These are phyloP conservation scores for Penicillium macrosclerotiorum DNA, from an alignment of 495 filamentous ascomycete species.

Conservation along the genomic window DNA sequence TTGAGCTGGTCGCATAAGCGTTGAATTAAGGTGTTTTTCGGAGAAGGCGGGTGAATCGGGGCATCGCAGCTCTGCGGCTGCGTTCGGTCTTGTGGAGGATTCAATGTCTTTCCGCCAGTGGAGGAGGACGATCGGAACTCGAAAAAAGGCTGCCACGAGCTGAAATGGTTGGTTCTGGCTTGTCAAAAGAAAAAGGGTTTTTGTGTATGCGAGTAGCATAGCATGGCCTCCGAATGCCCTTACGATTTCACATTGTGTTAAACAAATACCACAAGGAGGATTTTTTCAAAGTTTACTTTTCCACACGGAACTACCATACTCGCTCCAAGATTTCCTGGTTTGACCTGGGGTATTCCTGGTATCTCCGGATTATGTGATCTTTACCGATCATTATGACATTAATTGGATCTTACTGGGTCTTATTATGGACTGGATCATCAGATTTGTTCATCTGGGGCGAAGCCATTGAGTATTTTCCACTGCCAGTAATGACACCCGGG, in stretches of 20 bases:
- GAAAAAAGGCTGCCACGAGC: conserved; percentile 29
- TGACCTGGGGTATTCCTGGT: too few relatives aligned
- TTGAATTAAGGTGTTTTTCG: conserved; percentile 30
- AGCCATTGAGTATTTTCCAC: too few relatives aligned
- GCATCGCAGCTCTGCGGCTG: conserved; percentile 29
- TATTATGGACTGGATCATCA: too few relatives aligned
- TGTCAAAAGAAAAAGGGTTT: conserved; percentile 42
- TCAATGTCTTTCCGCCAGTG: conserved; percentile 22
- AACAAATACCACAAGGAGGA: conserved; percentile 44
- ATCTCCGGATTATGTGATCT: too few relatives aligned
- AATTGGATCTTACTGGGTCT: too few relatives aligned
- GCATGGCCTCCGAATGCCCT: conserved; percentile 44
- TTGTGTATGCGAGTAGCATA: conserved; percentile 44
- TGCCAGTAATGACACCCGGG: too few relatives aligned
- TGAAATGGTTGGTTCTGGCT: conserved; percentile 17
- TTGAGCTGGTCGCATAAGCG: conserved; percentile 85
- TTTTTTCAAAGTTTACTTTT: conserved; percentile 23
- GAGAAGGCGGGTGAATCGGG: conserved; percentile 34
- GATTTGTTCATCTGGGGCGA: too few relatives aligned
- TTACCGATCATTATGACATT: too few relatives aligned
- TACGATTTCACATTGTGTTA: conserved; percentile 43
- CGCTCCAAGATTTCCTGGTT: too few relatives aligned
- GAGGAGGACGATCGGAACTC: conserved; percentile 31
- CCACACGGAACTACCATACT: too few relatives aligned
- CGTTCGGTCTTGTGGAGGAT: conserved; percentile 35